A percentile compares a stretch with the other conserved stretches of the same genome.
phyloP scores from a whole-genome alignment of 1,139 yeast genomes.

The Suhomyces taliae region DNA sequence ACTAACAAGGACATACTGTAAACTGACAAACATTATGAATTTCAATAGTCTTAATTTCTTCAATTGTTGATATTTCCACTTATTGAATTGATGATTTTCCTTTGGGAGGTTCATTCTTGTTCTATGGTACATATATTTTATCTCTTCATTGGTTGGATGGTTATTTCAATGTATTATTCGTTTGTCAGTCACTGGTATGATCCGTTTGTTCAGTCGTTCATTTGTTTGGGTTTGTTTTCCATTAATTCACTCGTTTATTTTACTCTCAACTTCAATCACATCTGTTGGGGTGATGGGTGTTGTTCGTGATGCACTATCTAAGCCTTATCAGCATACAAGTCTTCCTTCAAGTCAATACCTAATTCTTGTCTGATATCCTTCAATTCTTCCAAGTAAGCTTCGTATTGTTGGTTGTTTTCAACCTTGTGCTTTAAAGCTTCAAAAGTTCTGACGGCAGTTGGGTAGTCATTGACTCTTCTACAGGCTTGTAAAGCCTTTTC shows the following conservation, averaged over 20 bases:
- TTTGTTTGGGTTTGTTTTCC: neutral
- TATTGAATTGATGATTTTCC: no score
- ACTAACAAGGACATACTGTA: no score
- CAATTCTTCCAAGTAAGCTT: conserved; percentile 93
- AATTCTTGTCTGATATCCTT: conserved; percentile 89
- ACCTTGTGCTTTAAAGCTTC: conserved; percentile 95
- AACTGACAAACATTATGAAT: no score
- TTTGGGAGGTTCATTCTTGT: no score
- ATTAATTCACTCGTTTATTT: neutral
- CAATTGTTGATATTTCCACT: no score
- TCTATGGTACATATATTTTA: no score
- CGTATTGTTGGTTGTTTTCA: conserved; percentile 89
- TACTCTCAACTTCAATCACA: neutral
- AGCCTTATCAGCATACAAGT: conserved; percentile 49
- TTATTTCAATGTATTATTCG: no score
- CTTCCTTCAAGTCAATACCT: conserved; percentile 94
- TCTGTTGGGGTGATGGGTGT: neutral
- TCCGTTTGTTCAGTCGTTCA: neutral
- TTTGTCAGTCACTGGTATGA: neutral
- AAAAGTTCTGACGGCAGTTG: conserved; percentile 97
- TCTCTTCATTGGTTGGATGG: no score
- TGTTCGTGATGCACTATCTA: neutral
- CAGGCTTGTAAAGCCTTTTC: conserved; percentile 97
- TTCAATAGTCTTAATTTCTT: no score
- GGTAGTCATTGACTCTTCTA: conserved; percentile 98